Conservation (phyloP, 139 green algal species). For the Coccomyxa sp. region DNA sequence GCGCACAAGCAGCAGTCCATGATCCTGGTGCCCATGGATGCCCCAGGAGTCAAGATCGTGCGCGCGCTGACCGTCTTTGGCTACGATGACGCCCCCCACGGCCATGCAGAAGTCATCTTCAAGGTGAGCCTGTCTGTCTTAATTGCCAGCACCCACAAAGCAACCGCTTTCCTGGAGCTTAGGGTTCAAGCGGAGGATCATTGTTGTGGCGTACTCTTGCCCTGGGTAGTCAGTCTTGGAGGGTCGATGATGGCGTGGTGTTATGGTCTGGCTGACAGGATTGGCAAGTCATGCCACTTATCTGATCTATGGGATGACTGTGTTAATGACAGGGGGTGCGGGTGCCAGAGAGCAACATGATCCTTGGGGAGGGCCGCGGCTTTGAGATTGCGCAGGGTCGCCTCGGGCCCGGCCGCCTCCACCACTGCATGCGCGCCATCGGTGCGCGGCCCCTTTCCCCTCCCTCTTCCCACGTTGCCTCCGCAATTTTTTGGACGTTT, state of each 20-base stretch:
- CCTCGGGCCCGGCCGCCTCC: slow-evolving; percentile 92
- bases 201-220: too few relatives aligned
- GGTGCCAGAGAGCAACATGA: slow-evolving; percentile 54
- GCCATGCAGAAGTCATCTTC: slow-evolving; percentile 91
- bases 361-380: slow-evolving; percentile 83
- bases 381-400: slow-evolving; percentile 98
- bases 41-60: slow-evolving; percentile 65
- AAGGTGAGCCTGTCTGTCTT: slow-evolving; percentile 9
- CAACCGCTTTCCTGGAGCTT: too few relatives aligned
- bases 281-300: not conserved
- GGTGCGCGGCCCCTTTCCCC: slow-evolving; percentile 18
- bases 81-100: slow-evolving; percentile 93
- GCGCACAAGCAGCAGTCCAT: slow-evolving; percentile 90
- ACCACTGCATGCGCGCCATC: slow-evolving; percentile 98
- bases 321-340: slow-evolving; percentile 41
- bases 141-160: too few relatives aligned
- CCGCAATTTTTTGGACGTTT: not conserved
- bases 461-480: not conserved
- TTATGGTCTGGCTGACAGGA: not conserved
- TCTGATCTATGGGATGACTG: too few relatives aligned
- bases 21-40: slow-evolving; percentile 86
- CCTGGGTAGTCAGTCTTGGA: not conserved
- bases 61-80: slow-evolving; percentile 69
- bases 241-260: not conserved
- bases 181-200: too few relatives aligned